These are phyloP conservation scores for Trichoderma simmonsii DNA, from an alignment of 2,329 filamentous ascomycete species.

Conservation along the genomic window DNA sequence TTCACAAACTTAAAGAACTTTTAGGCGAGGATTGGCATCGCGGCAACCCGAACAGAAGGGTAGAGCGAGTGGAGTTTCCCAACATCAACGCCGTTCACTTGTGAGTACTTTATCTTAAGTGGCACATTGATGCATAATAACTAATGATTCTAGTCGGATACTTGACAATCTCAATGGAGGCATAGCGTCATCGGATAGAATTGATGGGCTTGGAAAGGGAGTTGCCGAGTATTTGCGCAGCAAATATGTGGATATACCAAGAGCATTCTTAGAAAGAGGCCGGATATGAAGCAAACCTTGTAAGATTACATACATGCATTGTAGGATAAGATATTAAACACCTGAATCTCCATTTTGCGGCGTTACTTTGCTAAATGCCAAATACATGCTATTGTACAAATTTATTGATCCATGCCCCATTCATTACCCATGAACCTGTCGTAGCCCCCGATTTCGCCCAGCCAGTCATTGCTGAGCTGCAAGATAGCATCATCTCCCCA, in stretches of 20 bases:
- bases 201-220: constrained; percentile 47
- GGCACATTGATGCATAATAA: constrained; percentile 11
- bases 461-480: constrained; percentile 26
- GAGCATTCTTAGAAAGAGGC: constrained; percentile 41
- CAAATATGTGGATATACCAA: constrained; percentile 44
- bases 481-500: constrained; percentile 26
- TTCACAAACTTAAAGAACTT: constrained; percentile 36
- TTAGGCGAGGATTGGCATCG: constrained; percentile 38
- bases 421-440: background rate
- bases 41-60: constrained; percentile 28
- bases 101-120: constrained; percentile 16
- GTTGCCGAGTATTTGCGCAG: constrained; percentile 43
- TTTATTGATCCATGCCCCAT: background rate
- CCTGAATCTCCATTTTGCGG: background rate
- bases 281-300: constrained; percentile 24
- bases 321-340: background rate
- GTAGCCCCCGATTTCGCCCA: constrained; percentile 21
- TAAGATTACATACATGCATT: background rate
- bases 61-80: constrained; percentile 47
- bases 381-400: background rate
- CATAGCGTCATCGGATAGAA: constrained; percentile 40
- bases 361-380: background rate
- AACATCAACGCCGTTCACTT: constrained; percentile 31
- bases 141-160: constrained; percentile 26
- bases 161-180: constrained; percentile 46